phyloP scores from a whole-genome alignment of 768 basidiomycete species.

The Hygrophoropsis aurantiaca region DNA sequence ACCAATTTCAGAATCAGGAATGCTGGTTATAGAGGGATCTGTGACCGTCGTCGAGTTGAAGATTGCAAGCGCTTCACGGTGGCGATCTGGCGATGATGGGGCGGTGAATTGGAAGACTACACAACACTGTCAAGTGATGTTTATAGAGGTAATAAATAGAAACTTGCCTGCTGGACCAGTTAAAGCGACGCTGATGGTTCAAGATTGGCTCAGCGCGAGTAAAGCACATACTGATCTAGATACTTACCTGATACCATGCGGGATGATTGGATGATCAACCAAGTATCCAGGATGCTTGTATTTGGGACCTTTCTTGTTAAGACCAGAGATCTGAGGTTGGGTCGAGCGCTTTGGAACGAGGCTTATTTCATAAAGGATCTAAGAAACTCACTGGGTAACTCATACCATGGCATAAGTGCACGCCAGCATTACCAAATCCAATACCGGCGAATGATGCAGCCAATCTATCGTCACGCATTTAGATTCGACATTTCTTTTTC shows the following conservation, averaged over 20 bases:
- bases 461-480: conserved; percentile 47
- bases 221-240: not conserved
- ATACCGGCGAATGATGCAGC: conserved; percentile 95
- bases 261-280: conserved; percentile 86
- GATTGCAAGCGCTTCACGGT: conserved; percentile 84
- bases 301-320: conserved; percentile 93
- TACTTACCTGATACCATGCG: conserved; percentile 79
- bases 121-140: conserved; percentile 1
- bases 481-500: not conserved
- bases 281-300: conserved; percentile 90
- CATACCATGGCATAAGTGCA: conserved; percentile 89
- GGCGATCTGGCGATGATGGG: conserved; percentile 87
- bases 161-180: conserved; percentile 78
- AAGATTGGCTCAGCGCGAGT: not conserved
- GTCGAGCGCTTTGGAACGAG: not conserved
- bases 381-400: conserved; percentile 69
- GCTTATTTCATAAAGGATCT: not conserved
- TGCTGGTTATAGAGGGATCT: conserved; percentile 67
- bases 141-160: conserved; percentile 7
- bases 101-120: conserved; percentile 93
- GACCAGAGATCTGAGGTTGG: conserved; percentile 70
- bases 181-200: conserved; percentile 65
- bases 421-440: conserved; percentile 92
- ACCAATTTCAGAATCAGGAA: conserved; percentile 81
- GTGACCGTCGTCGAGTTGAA: conserved; percentile 68